phyloP scores from a whole-genome alignment of 768 basidiomycete genomes.

The Hypholoma fasciculare region DNA sequence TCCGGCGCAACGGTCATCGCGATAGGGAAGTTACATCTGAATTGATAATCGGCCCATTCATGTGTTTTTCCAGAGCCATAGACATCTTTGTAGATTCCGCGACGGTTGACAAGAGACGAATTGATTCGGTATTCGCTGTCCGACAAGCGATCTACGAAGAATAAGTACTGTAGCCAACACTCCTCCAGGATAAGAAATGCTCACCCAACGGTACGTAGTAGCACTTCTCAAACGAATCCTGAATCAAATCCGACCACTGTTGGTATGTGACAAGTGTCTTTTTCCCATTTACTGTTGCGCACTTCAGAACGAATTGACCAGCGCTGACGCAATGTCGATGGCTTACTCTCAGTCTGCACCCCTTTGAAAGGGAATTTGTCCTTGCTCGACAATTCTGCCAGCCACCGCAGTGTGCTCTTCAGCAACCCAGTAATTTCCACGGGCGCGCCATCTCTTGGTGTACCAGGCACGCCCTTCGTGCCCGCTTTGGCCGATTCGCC shows the following conservation, averaged over 20 bases:
- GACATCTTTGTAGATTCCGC: constrained; percentile 99
- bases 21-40: constrained; percentile 91
- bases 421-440: constrained; percentile 93
- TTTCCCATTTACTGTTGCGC: constrained; percentile 62
- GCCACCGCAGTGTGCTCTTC: constrained; percentile 92
- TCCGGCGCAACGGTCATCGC: constrained; percentile 98
- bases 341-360: constrained; percentile 76
- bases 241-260: constrained; percentile 87
- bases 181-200: constrained; percentile 16
- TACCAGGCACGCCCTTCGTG: constrained; percentile 94
- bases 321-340: constrained; percentile 5
- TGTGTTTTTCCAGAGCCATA: constrained; percentile 84
- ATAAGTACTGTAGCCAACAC: neutral
- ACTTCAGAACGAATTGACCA: neutral
- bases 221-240: constrained; percentile 82
- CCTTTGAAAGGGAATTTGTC: constrained; percentile 90
- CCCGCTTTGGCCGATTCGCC: constrained; percentile 91
- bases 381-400: constrained; percentile 60
- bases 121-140: constrained; percentile 75
- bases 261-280: constrained; percentile 78
- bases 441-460: constrained; percentile 93
- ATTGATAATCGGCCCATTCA: constrained; percentile 98
- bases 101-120: constrained; percentile 71
- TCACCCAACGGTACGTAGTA: constrained; percentile 87
- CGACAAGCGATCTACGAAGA: constrained; percentile 57